Evolutionary conservation across 2,329 filamentous ascomycete species (phyloP).

Genomic region (Alternaria panax): DNA sequence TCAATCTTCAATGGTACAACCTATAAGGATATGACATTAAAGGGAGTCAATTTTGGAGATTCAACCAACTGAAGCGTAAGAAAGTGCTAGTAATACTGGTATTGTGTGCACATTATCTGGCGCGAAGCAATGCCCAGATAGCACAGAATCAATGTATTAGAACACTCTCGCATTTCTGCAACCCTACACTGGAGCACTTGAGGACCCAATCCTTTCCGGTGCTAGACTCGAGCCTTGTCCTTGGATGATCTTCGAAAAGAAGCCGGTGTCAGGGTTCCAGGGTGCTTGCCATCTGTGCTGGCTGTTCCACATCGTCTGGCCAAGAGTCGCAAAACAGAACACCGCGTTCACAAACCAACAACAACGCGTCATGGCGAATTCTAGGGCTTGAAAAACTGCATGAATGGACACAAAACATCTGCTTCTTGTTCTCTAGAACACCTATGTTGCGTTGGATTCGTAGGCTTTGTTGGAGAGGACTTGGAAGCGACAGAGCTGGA

Average conservation of each 20-base stretch:
- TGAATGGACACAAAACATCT: background rate
- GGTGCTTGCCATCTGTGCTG: background rate
- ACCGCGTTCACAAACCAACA: background rate
- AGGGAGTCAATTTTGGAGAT: too few relatives aligned
- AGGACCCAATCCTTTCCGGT: background rate
- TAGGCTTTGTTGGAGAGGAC: slow-evolving; percentile 7
- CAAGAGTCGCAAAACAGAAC: slow-evolving; percentile 1
- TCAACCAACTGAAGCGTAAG: background rate
- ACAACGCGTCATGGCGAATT: background rate
- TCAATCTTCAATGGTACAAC: background rate
- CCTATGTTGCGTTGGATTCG: background rate
- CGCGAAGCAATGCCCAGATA: background rate
- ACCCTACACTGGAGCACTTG: background rate
- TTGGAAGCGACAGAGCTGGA: slow-evolving; percentile 1
- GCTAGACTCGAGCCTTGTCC: background rate
- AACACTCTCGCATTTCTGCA: background rate
- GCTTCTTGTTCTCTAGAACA: background rate
- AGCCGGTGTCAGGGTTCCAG: background rate
- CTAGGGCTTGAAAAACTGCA: background rate
- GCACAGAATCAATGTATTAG: background rate
- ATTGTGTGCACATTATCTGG: background rate
- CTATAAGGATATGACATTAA: background rate
- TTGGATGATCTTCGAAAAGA: background rate
- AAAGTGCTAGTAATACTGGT: background rate
- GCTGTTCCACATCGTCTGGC: background rate